phyloP scores from a whole-genome alignment of 768 basidiomycete genomes.

The Coprinopsis sp. region DNA sequence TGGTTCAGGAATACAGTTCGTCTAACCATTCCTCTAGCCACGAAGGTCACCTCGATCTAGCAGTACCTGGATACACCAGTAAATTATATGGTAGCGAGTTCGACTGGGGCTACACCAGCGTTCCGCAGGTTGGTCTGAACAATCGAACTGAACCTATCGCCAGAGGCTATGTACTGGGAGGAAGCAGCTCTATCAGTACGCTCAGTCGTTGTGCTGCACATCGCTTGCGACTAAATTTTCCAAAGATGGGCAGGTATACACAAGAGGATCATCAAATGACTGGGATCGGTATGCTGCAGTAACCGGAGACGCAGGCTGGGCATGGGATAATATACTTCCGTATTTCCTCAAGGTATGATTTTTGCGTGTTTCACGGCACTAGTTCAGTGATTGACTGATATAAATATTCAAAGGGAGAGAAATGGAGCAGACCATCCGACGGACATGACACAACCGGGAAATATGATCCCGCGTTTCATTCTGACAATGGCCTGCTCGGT shows the following conservation, averaged over 20 bases:
- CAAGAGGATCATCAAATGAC: conserved; percentile 11
- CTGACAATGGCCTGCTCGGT: conserved; percentile 20
- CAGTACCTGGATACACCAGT: not conserved
- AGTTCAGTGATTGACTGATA: too few species aligned
- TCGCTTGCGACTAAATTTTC: not conserved
- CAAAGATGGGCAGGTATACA: conserved; percentile 12
- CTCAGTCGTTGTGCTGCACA: not conserved
- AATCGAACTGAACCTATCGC: conserved; percentile 17
- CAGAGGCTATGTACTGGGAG: conserved; percentile 25
- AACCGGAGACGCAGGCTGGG: conserved; percentile 4
- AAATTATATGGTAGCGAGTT: not conserved
- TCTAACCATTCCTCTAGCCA: conserved; percentile 5
- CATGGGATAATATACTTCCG: conserved; percentile 10
- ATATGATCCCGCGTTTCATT: conserved; percentile 29
- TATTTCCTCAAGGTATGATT: conserved; percentile 4
- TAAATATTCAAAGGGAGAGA: conserved; percentile 19
- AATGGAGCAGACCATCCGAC: conserved; percentile 25
- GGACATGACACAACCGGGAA: conserved; percentile 28
- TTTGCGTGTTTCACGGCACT: not conserved
- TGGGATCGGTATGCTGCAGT: conserved; percentile 11
- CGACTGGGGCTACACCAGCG: conserved; percentile 20
- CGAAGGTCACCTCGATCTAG: conserved; percentile 6
- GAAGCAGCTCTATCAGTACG: conserved; percentile 23
- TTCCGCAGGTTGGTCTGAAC: conserved; percentile 18
- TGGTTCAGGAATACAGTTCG: not conserved